phyloP scores from a whole-genome alignment of 2,329 filamentous ascomycete species.

The Curvularia sp. region DNA sequence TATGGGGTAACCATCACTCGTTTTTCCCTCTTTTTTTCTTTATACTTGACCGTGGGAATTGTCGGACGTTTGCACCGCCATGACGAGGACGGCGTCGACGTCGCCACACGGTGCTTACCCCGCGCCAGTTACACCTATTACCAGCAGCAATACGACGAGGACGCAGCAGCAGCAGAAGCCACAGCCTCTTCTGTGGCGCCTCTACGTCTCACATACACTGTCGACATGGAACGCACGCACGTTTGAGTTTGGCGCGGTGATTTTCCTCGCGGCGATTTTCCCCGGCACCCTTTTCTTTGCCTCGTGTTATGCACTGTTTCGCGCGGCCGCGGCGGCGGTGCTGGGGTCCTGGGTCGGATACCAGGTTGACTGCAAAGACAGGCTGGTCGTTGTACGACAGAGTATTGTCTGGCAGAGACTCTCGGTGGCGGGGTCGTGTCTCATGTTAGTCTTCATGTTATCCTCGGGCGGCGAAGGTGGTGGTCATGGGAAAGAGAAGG shows the following conservation, averaged over 20 bases:
- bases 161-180: background rate
- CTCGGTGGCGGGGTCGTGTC: constrained; percentile 45
- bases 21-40: background rate
- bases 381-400: constrained; percentile 50
- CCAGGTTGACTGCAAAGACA: constrained; percentile 63
- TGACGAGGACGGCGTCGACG: constrained; percentile 1
- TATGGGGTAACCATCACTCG: background rate
- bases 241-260: constrained; percentile 60
- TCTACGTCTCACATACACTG: constrained; percentile 58
- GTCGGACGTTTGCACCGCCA: background rate
- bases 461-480: background rate
- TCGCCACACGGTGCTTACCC: constrained; percentile 11
- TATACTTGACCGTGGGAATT: background rate
- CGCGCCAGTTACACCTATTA: constrained; percentile 1
- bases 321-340: constrained; percentile 64
- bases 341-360: constrained; percentile 66
- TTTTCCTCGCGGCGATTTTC: constrained; percentile 57
- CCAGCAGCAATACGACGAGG: background rate
- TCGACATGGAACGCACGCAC: constrained; percentile 59
- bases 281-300: constrained; percentile 68
- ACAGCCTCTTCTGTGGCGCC: constrained; percentile 35
- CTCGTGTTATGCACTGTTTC: constrained; percentile 72
- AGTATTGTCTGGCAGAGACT: constrained; percentile 52
- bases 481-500: constrained; percentile 9
- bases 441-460: constrained; percentile 34